Conservation (phyloP, 2,329 filamentous ascomycete species). For the Trichoderma lentiforme region DNA sequence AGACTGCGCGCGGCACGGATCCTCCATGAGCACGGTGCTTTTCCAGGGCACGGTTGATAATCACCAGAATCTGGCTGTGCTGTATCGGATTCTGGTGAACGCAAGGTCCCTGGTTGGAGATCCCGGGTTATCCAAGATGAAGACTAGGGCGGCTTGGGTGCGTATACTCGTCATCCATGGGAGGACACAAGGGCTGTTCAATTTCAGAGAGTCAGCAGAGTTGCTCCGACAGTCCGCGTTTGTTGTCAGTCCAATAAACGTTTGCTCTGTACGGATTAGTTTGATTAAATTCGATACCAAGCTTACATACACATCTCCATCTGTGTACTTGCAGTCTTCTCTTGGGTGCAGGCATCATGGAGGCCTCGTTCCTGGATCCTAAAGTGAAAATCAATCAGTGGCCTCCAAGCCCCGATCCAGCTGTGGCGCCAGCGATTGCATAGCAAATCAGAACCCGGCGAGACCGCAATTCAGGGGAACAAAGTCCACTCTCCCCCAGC, state of each 20-base stretch:
- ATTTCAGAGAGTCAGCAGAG: background rate
- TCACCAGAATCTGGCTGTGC: background rate
- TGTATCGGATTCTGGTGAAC: conserved; percentile 15
- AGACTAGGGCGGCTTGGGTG: background rate
- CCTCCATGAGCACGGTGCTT: background rate
- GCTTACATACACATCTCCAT: background rate
- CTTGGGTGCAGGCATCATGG: background rate
- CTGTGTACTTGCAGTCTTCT: background rate
- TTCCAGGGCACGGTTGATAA: background rate
- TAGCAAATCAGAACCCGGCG: conserved; percentile 17
- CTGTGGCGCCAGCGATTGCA: conserved; percentile 15
- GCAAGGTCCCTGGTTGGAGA: background rate
- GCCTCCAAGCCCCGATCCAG: background rate
- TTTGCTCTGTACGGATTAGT: background rate
- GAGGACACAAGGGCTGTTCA: background rate
- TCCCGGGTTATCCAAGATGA: background rate
- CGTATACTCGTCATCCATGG: background rate
- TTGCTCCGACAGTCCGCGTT: background rate
- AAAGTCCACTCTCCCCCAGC: conserved; percentile 15
- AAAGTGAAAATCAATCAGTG: background rate
- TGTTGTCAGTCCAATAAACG: background rate
- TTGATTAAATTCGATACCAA: background rate
- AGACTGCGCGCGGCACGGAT: background rate
- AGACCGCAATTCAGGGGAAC: conserved; percentile 19
- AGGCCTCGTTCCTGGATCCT: background rate